These are phyloP conservation scores for Beauveria asiatica DNA, from an alignment of 2,329 filamentous ascomycete genomes.

Conservation along the genomic window DNA sequence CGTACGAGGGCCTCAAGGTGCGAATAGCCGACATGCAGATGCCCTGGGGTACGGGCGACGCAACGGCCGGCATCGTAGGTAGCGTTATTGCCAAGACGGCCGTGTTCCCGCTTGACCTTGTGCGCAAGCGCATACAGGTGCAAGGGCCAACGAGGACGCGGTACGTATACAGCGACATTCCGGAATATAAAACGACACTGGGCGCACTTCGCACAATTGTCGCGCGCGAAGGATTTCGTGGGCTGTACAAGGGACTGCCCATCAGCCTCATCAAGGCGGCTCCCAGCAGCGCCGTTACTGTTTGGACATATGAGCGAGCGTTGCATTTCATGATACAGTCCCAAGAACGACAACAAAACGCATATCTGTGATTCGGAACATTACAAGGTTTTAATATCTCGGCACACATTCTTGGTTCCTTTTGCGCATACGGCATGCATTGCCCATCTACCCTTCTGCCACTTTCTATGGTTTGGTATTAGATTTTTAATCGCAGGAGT, in stretches of 20 bases:
- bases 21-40: constrained; percentile 47
- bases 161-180: constrained; percentile 84
- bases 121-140: constrained; percentile 88
- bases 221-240: constrained; percentile 63
- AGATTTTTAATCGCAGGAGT: neutral
- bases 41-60: constrained; percentile 72
- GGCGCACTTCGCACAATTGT: constrained; percentile 61
- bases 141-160: constrained; percentile 75
- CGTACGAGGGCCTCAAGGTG: constrained; percentile 69
- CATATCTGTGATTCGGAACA: constrained; percentile 7
- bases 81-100: constrained; percentile 78
- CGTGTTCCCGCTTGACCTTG: constrained; percentile 87
- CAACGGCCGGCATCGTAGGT: constrained; percentile 69
- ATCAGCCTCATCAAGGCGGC: constrained; percentile 90
- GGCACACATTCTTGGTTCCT: neutral
- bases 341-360: constrained; percentile 22
- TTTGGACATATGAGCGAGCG: constrained; percentile 86
- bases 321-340: constrained; percentile 49
- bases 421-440: neutral
- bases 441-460: neutral
- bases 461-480: neutral
- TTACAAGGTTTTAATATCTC: neutral
- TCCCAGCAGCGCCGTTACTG: constrained; percentile 83
- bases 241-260: constrained; percentile 78
- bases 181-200: constrained; percentile 64